Base-by-base conservation (phyloP, 352 stramenopile species). In the Globisporangium canariense region DNA sequence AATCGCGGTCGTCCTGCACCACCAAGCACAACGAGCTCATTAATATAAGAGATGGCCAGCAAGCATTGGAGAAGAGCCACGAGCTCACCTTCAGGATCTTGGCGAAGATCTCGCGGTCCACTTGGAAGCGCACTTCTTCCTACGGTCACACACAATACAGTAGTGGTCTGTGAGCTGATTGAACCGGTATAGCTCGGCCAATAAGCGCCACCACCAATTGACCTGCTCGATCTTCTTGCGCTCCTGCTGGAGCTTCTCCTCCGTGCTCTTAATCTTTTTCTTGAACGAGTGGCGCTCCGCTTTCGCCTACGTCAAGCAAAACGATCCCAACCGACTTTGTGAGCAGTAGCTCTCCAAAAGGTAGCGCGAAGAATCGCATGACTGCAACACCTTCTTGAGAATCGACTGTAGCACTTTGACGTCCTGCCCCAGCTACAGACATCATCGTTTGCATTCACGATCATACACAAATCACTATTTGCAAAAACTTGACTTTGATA, bases 81-180 rank as follows among this genome's bases (percentile, higher is more conserved):
- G 5, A 16, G 4, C 50, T 9, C 41, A 89, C 84, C 76, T 94
- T 81, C 18, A 92, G 70, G 56, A 92, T 92, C 64, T 90, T 91
- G 55, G 86, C 85, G 52, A 94, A 94, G 57, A 94, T 92, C 66
- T 92, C 86, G 30, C 85, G 82, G 55, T 94, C 86, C 6, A 92
- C 80, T 70, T 92, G 83, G 65, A 89, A 92, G 0, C 83, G 81
- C 53, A 92, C 73, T 53, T 90, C 80, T 53, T 94, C 86, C 73
- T 90, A 58, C 32, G 32, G 43, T 13, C 18, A 5, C 18, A 51
- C 34, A 18, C 32, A 2, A 49, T 20, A 49, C 47, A 62, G 11
- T 9, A 14, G 38, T 28, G 36, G 36, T 28, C 25, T 28, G 25
- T 41, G 36, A 41, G 36, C 9, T 11, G 36, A 16, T 41, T 11